Conservation (phyloP, 2,329 filamentous ascomycete species). For the Myriosclerotinia duriaeana region DNA sequence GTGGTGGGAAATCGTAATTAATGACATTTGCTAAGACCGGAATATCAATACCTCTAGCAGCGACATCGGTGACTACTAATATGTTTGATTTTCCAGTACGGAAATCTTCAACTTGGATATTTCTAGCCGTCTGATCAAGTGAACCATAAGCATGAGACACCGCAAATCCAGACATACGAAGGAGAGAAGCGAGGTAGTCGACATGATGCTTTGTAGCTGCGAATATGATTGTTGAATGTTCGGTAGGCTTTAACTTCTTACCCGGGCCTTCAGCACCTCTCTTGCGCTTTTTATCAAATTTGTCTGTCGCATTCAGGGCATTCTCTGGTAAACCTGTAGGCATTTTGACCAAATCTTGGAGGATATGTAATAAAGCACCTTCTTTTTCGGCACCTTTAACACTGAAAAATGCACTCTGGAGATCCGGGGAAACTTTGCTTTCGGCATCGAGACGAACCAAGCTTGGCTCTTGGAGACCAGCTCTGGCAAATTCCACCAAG, state of each 20-base stretch:
- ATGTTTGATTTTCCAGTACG: constrained; percentile 82
- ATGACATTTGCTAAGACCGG: constrained; percentile 94
- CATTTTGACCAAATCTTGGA: constrained; percentile 91
- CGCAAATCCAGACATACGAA: constrained; percentile 79
- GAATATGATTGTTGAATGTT: constrained; percentile 93
- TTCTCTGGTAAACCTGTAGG: constrained; percentile 65
- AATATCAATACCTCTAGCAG: constrained; percentile 96
- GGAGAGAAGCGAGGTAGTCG: constrained; percentile 81
- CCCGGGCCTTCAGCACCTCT: constrained; percentile 54
- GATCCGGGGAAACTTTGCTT: constrained; percentile 90
- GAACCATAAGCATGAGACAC: constrained; percentile 95
- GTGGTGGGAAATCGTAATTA: constrained; percentile 97
- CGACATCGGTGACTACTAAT: constrained; percentile 93
- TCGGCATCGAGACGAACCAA: constrained; percentile 90
- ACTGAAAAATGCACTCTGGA: constrained; percentile 93
- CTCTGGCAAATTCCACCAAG: constrained; percentile 91
- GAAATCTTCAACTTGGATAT: constrained; percentile 89
- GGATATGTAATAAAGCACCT: constrained; percentile 81
- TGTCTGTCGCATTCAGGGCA: constrained; percentile 39
- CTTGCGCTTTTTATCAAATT: constrained; percentile 69
- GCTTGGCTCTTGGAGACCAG: constrained; percentile 87
- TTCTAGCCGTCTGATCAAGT: constrained; percentile 88
- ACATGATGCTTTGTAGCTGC: constrained; percentile 96
- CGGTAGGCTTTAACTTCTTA: constrained; percentile 69
- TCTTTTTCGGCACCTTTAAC: constrained; percentile 94